These are phyloP conservation scores for Ustilago nuda DNA, from an alignment of 1,284 basidiomycete species.

Conservation along the genomic window DNA sequence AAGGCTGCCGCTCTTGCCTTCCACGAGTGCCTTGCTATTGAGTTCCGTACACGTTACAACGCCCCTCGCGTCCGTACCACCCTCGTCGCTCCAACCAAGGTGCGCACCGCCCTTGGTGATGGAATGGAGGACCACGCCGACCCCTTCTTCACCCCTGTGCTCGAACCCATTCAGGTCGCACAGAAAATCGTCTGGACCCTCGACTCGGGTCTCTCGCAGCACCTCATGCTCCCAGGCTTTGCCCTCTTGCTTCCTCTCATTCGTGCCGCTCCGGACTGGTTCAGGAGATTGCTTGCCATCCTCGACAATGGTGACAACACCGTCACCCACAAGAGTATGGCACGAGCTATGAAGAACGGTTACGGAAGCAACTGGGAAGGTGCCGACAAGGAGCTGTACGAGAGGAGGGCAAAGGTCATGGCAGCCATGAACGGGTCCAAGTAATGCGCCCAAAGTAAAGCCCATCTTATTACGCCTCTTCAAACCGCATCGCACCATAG, in stretches of 20 bases:
- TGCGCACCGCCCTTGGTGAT: slow-evolving; percentile 65
- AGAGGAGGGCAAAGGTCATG: slow-evolving; percentile 29
- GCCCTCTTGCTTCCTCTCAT: slow-evolving; percentile 59
- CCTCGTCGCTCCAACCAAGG: slow-evolving; percentile 65
- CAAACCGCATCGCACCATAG: background rate
- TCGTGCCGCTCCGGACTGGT: slow-evolving; percentile 62
- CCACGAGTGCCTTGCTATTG: slow-evolving; percentile 63
- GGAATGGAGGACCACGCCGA: slow-evolving; percentile 64
- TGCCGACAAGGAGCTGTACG: slow-evolving; percentile 51
- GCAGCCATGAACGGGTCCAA: slow-evolving; percentile 18
- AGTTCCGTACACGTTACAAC: slow-evolving; percentile 62
- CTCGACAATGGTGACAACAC: slow-evolving; percentile 62
- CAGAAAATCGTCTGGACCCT: slow-evolving; percentile 54
- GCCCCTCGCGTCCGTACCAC: slow-evolving; percentile 63
- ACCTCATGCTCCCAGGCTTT: slow-evolving; percentile 59
- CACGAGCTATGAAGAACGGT: slow-evolving; percentile 54
- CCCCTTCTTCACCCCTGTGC: slow-evolving; percentile 63
- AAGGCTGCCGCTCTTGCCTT: slow-evolving; percentile 66
- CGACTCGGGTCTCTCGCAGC: slow-evolving; percentile 61
- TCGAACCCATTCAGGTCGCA: slow-evolving; percentile 64
- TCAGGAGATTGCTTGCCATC: slow-evolving; percentile 51
- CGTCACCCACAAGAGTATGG: slow-evolving; percentile 60
- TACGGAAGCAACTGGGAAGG: slow-evolving; percentile 63
- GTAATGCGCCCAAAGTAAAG: background rate
- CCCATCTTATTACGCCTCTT: background rate